A percentile compares a stretch with the other conserved stretches of the same genome.
Evolutionary conservation across 2,329 filamentous ascomycete species (phyloP).

Genomic region (Macroventuria anomochaeta): DNA sequence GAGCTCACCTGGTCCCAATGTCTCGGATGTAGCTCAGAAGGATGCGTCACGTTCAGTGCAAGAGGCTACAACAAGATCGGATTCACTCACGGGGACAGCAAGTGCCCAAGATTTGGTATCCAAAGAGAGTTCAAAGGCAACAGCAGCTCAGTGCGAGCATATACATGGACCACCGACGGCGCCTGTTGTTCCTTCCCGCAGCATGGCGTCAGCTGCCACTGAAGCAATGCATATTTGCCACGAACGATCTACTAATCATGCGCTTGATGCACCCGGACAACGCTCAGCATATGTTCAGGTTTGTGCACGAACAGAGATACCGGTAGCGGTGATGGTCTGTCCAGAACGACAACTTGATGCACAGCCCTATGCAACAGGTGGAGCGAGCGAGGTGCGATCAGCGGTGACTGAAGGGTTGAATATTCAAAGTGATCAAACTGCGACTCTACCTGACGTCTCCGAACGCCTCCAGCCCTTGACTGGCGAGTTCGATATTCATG

Average conservation of each 20-base stretch:
- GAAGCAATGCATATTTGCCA: not conserved
- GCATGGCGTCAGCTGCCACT: not conserved
- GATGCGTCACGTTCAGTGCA: no score
- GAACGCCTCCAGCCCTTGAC: not conserved
- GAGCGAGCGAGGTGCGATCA: not conserved
- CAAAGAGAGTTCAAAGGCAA: no score
- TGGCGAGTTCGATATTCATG: no score
- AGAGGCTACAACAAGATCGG: no score
- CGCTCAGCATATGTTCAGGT: no score
- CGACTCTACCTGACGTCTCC: not conserved
- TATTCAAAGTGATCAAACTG: not conserved
- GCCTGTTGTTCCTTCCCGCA: no score
- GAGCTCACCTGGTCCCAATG: no score
- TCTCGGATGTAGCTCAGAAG: no score
- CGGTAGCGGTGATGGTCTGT: conserved; percentile 3
- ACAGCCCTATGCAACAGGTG: not conserved
- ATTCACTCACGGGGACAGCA: no score
- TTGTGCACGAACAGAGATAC: not conserved
- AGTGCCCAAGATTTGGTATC: no score
- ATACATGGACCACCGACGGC: no score
- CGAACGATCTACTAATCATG: not conserved
- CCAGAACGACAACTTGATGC: not conserved
- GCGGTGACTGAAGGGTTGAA: not conserved
- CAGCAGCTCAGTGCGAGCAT: no score
- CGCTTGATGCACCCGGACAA: not conserved